Conservation (phyloP, 768 basidiomycete genomes). For the Epithele typhae region DNA sequence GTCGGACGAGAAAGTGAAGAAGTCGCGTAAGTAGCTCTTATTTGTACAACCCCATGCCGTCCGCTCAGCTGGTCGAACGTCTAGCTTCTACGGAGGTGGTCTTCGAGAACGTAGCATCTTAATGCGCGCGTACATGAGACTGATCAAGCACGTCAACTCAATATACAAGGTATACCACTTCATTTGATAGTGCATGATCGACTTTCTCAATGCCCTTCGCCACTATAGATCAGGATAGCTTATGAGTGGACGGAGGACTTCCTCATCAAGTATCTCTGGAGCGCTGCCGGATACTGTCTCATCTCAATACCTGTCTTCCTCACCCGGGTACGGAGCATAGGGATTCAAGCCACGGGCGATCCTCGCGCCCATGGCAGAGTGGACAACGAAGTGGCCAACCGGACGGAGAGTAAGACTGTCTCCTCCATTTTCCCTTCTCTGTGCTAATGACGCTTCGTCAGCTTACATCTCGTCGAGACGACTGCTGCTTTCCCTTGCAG, state of each 20-base stretch:
- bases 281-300: constrained; percentile 84
- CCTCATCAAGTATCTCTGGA: constrained; percentile 96
- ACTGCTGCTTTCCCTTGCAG: constrained; percentile 88
- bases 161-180: constrained; percentile 79
- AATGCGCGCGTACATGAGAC: constrained; percentile 64
- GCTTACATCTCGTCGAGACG: constrained; percentile 93
- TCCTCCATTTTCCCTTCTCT: background rate
- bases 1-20: constrained; percentile 91
- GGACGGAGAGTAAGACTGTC: constrained; percentile 43
- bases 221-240: constrained; percentile 71
- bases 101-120: constrained; percentile 79
- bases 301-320: constrained; percentile 89
- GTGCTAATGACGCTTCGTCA: constrained; percentile 19
- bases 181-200: too few relatives aligned
- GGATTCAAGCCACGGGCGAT: constrained; percentile 17
- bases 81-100: constrained; percentile 90
- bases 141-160: constrained; percentile 87
- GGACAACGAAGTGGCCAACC: constrained; percentile 38
- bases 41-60: background rate
- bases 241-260: constrained; percentile 98
- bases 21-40: constrained; percentile 60
- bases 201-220: background rate
- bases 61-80: background rate
- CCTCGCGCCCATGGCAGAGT: background rate
- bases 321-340: constrained; percentile 42